Base-by-base conservation (phyloP, 805 yeast genomes). In the Metschnikowia picachoensis region DNA sequence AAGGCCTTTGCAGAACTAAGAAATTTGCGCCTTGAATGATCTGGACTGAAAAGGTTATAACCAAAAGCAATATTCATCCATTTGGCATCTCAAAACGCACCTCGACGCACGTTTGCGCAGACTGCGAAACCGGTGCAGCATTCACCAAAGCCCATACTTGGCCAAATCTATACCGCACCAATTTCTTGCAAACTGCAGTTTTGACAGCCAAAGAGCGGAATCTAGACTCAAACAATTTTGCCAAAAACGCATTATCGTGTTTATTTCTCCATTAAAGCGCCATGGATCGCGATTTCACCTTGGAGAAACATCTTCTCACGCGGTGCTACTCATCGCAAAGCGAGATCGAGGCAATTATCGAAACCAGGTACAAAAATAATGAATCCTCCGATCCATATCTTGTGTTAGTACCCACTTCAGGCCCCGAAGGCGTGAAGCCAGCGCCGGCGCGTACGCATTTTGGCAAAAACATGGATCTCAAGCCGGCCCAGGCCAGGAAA, bases 231-330 rank as follows among this genome's bases (percentile, higher is more conserved):
- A 4, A 4, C 7, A 5, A 7, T 7, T 20, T 20, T 20, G 25
- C 25, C 7, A 7, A 20, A 20, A 20, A 20, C 25, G 25, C 25
- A 20, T 1, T 5, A 4, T 20, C 25, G 25, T 20, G 25, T 20
- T 20, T 20, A 20, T 20, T 20, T 20, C 5, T 5, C 25, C 8
- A 20, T 5, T 5, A 20, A 20, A 20, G 25, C 25, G 25, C 25
- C 5, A 76, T 75, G 80, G 66, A 76, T 53, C 57, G 72, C 38
- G 63, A 65, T 30, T 67, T 70, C 41, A 60, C 69, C n/a, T 56
- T 79, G 13, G 84, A 79, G 52, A 70, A 60, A 41, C 73, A 68
- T 36, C 60, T 79, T 13, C 62, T 79, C 7, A 59, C 78, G 4
- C 57, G 82, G 49, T 68, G 78, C 32, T 74, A 67, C 44, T 67